Base-by-base conservation (phyloP, 1,284 basidiomycete species). In the Termitomyces sp. region DNA sequence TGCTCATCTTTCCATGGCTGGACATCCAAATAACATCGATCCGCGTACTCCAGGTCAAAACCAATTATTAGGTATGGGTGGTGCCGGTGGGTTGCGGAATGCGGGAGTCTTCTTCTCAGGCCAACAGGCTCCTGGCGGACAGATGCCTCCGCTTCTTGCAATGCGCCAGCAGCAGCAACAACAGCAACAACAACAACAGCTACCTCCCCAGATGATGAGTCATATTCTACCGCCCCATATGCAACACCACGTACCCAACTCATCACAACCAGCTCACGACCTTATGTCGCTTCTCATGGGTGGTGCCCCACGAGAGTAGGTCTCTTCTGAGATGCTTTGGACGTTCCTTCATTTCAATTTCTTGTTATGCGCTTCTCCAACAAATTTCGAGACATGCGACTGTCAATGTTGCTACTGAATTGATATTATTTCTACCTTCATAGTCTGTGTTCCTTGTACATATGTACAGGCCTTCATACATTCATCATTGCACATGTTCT, bases 261-360 rank as follows among this genome's bases (percentile, higher is more conserved):
- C 54, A 15, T 55, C 73, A 56, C 84, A 83, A 63, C 79, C 81
- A 33, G 71, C 81, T 41, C 84, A 84, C 58, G 88, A 90, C 65
- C 70, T 90, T 60, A 90, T 90, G 83, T 83, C 88, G 41, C 76
- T 90, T 57, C 76, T 90, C 60, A 86, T 90, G 87, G 84, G 84
- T 53, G 84, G 84, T 51, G 65, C 71, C 58, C 77, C 73, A 69
- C 75, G 86, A 68, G 86, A 88, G 60, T 88, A 72, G 79, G 50
- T 30, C 26, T 36, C 26, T 38, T 26, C 19, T 54, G 48, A 47
- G 19, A 46, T 44, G 43, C 26, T 47, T 45, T 13, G 47, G 45
- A 53, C 43, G 21, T 53, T 41, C 49, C 36, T 55, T 49, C 30
- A 43, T 52, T 41, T 59, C 44, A 26, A 46, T 53, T 36, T 43